These are phyloP conservation scores for Diaporthe velutina DNA, from an alignment of 2,329 filamentous ascomycete species.

Conservation along the genomic window DNA sequence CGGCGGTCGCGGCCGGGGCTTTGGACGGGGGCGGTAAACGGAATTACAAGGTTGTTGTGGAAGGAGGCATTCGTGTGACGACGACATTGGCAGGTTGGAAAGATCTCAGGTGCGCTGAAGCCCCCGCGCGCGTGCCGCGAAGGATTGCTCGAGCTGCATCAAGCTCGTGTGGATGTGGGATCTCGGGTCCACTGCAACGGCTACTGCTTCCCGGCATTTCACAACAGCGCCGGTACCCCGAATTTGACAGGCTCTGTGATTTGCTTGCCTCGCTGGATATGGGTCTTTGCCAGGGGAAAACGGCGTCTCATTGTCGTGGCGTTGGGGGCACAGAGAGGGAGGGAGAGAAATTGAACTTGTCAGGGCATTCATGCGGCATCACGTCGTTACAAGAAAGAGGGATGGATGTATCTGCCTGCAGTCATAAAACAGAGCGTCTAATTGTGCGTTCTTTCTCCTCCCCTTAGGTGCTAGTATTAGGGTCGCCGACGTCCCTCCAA, in stretches of 20 bases:
- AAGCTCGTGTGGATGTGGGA: neutral
- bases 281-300: neutral
- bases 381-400: neutral
- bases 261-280: conserved; percentile 23
- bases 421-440: conserved; percentile 31
- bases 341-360: conserved; percentile 8
- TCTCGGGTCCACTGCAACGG: conserved; percentile 11
- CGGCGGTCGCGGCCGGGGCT: conserved; percentile 32
- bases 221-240: neutral
- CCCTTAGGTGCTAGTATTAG: neutral
- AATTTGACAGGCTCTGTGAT: neutral
- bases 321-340: conserved; percentile 30
- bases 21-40: conserved; percentile 25
- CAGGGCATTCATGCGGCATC: conserved; percentile 21
- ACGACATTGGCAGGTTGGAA: neutral
- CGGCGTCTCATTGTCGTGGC: conserved; percentile 32
- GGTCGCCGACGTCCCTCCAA: conserved; percentile 67
- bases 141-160: neutral
- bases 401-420: conserved; percentile 14
- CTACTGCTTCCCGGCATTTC: neutral
- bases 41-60: neutral
- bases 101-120: neutral
- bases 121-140: neutral
- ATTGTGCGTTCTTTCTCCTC: conserved; percentile 35
- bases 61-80: neutral